These are phyloP conservation scores for Agapanthus africanus DNA, from an alignment of 106 monocot genomes.

Conservation along the genomic window DNA sequence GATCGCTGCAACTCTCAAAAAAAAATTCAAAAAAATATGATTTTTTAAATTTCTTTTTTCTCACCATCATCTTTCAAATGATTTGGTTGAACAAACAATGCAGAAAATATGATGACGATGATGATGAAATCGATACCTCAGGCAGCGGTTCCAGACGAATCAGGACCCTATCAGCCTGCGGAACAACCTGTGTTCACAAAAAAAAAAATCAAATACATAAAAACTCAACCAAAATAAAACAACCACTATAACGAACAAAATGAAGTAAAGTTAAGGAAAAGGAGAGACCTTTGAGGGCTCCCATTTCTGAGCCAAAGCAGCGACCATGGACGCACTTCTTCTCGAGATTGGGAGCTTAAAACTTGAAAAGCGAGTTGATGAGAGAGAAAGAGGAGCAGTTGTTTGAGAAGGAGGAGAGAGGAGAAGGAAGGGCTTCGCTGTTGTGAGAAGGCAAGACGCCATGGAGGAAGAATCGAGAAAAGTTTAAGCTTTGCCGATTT, in stretches of 20 bases:
- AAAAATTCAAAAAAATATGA: too few relatives aligned
- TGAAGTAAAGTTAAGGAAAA: background rate
- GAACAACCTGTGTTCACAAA: conserved; percentile 48
- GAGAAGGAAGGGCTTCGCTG: conserved; percentile 26
- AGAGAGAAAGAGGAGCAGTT: too few relatives aligned
- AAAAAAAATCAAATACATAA: background rate
- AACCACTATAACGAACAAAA: too few relatives aligned
- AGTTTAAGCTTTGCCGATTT: too few relatives aligned
- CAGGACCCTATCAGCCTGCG: conserved; percentile 83
- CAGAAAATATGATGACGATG: too few relatives aligned
- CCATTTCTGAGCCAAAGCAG: conserved; percentile 46
- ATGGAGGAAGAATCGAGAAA: too few relatives aligned
- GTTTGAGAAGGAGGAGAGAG: conserved; percentile 2
- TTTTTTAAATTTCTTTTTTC: too few relatives aligned
- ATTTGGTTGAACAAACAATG: too few relatives aligned
- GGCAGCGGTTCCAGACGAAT: conserved; percentile 80
- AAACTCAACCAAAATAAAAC: too few relatives aligned
- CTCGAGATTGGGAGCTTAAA: conserved; percentile 7
- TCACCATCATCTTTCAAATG: too few relatives aligned
- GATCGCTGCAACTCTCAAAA: too few relatives aligned
- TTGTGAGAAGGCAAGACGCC: conserved; percentile 33
- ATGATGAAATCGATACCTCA: conserved; percentile 42
- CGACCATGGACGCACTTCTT: conserved; percentile 21
- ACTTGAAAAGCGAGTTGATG: background rate
- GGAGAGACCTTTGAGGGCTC: conserved; percentile 59